A percentile compares a stretch with the other conserved stretches of the same genome.
These are phyloP conservation scores for Crithidia thermophila DNA, from an alignment of 208 protist genomes.

Conservation along the genomic window DNA sequence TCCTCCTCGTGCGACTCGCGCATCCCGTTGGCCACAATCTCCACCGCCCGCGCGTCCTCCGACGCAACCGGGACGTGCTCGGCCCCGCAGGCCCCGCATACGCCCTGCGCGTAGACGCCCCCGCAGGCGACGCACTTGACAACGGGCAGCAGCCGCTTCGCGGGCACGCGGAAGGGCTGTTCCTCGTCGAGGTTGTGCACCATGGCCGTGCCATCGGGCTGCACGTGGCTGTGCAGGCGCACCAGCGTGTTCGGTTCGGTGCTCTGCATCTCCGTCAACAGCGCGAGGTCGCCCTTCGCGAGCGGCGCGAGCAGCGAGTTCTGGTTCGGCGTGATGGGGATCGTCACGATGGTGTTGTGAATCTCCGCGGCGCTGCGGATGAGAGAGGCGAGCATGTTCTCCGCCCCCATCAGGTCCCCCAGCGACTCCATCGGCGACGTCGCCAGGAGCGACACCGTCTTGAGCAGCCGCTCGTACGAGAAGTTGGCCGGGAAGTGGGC, in stretches of 20 bases:
- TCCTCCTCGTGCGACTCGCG: not conserved
- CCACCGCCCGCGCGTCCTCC: slow-evolving; percentile 40
- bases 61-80: slow-evolving; percentile 36
- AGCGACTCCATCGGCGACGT: slow-evolving; percentile 51
- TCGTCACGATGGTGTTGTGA: slow-evolving; percentile 25
- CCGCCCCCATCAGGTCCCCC: slow-evolving; percentile 39
- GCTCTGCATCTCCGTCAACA: slow-evolving; percentile 36
- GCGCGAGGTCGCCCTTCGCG: slow-evolving; percentile 41
- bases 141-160: slow-evolving; percentile 49
- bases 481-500: slow-evolving; percentile 17
- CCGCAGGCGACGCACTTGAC: slow-evolving; percentile 50
- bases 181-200: slow-evolving; percentile 27
- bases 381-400: slow-evolving; percentile 45
- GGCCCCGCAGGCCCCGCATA: slow-evolving; percentile 25
- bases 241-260: slow-evolving; percentile 34
- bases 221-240: slow-evolving; percentile 24
- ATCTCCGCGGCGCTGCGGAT: slow-evolving; percentile 44
- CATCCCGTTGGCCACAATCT: slow-evolving; percentile 37
- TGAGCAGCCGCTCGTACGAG: slow-evolving; percentile 52
- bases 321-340: slow-evolving; percentile 37
- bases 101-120: slow-evolving; percentile 31
- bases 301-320: slow-evolving; percentile 20
- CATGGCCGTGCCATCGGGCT: slow-evolving; percentile 33
- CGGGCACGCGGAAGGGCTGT: slow-evolving; percentile 32
- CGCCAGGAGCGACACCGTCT: slow-evolving; percentile 41